Base-by-base conservation (phyloP, 805 yeast species). In the Suhomyces sp. region DNA sequence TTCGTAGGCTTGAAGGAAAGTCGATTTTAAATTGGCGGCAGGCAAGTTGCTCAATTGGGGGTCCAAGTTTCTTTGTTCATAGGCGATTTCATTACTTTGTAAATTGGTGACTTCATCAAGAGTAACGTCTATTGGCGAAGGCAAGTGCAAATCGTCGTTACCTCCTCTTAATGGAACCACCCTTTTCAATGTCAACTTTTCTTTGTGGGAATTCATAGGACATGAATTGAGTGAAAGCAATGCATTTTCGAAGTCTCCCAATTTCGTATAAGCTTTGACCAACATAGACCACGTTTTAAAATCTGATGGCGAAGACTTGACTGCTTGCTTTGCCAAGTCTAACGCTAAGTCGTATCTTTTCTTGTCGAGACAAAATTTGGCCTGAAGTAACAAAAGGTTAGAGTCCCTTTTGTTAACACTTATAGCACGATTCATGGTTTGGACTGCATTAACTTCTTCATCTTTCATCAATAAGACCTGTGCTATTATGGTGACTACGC, bases 201-300 rank as follows among this genome's bases (percentile, higher is more conserved):
- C 94, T 62, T 83, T 85, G 60, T 84, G 82, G 9, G 87, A 81
- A 49, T 84, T 84, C 90, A 88, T 86, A 21, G 96, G 96, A 61
- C 92, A 86, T 13, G 93, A 84, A 60, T 88, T 88, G 57, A 88
- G 73, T 1, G 91, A 81, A 51, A 87, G 68, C 49, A 88, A 72
- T 1, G 94, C 88, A 58, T 85, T 80, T 63, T 87, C 92, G 63
- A 82, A 81, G 65, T 86, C 85, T 24, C 83, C 83, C 48, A 81
- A 63, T 44, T 78, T 77, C 39, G 87, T 81, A 65, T 87, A 87
- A 1, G 82, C 79, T 58, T 78, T 77, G 7, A 87, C 87, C 52
- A 88, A 67, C 52, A 81, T 68, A 3, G 85, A 78, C 96, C 96
- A 88, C 2, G 90, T 81, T 57, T 76, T 79, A 65, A 87, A 87